A percentile compares a stretch with the other conserved stretches of the same genome.
These are phyloP conservation scores for Mrakia gelida DNA, from an alignment of 768 basidiomycete genomes.

Conservation along the genomic window DNA sequence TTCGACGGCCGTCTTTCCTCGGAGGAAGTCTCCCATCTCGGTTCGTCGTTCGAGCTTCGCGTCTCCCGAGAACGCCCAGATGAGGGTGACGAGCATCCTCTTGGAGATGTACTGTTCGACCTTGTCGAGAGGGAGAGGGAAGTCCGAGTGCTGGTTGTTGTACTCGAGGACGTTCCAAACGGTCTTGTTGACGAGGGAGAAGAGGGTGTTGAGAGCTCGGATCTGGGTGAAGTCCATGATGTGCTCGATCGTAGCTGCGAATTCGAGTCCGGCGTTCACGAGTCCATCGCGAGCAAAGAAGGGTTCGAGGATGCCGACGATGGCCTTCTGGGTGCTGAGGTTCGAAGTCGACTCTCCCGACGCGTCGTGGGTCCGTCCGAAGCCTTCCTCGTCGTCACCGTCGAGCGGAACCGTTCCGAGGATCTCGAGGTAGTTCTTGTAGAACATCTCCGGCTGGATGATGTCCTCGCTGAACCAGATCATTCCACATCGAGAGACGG, in stretches of 20 bases:
- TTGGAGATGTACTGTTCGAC: constrained; percentile 88
- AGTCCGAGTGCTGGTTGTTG: constrained; percentile 90
- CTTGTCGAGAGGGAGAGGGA: constrained; percentile 76
- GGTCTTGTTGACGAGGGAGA: constrained; percentile 95
- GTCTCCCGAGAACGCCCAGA: constrained; percentile 98
- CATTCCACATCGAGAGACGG: constrained; percentile 99
- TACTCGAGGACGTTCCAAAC: constrained; percentile 89
- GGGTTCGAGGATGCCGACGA: constrained; percentile 67
- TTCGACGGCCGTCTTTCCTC: constrained; percentile 81
- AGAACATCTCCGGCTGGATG: constrained; percentile 85
- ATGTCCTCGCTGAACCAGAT: constrained; percentile 99
- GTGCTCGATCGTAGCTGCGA: constrained; percentile 81
- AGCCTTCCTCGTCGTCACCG: constrained; percentile 68
- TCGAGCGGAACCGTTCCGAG: constrained; percentile 72
- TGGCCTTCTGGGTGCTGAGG: constrained; percentile 68
- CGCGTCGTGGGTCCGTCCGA: constrained; percentile 55
- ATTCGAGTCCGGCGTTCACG: constrained; percentile 69
- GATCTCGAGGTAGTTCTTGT: constrained; percentile 76
- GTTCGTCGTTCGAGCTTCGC: constrained; percentile 84
- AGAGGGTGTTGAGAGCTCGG: constrained; percentile 89
- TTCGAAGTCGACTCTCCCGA: constrained; percentile 45
- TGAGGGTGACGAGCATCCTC: constrained; percentile 80
- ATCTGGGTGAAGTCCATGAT: constrained; percentile 97
- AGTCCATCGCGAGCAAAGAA: constrained; percentile 81
- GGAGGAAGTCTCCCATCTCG: constrained; percentile 80